phyloP scores from a whole-genome alignment of 192 early-diverging fungal genomes.

The Gigaspora rosea region DNA sequence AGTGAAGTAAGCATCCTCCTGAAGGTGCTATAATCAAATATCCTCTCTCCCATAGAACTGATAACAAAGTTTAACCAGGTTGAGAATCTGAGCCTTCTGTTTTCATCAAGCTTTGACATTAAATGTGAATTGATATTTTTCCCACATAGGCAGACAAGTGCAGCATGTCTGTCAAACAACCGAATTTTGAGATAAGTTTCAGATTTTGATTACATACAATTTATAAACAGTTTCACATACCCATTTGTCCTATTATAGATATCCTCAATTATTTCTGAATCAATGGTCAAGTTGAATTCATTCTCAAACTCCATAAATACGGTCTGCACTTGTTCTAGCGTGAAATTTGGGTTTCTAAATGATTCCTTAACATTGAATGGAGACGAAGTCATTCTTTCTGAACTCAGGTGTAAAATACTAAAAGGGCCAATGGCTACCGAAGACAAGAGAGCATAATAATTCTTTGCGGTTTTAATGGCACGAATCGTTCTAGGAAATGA shows the following conservation, averaged over 20 bases:
- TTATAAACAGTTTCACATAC: conserved; percentile 29
- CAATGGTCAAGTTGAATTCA: conserved; percentile 20
- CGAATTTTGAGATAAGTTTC: conserved; percentile 6
- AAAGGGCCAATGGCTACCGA: conserved; percentile 17
- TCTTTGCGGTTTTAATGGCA: conserved; percentile 20
- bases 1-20: conserved; percentile 25
- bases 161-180: conserved; percentile 27
- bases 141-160: conserved; percentile 12
- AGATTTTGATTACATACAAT: conserved; percentile 18
- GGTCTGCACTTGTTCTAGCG: not conserved
- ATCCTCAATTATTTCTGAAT: conserved; percentile 31
- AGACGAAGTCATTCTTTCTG: not conserved
- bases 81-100: conserved; percentile 2
- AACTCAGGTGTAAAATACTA: conserved; percentile 27
- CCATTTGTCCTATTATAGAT: conserved; percentile 36
- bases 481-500: not conserved
- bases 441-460: not conserved
- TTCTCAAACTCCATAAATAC: conserved; percentile 19
- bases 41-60: not conserved
- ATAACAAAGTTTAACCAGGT: conserved; percentile 17
- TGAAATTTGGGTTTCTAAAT: conserved; percentile 25
- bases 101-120: not conserved
- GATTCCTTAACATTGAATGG: conserved; percentile 29
- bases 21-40: conserved; percentile 25
- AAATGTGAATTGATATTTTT: not conserved